Evolutionary conservation across 148 eudicot genomes (phyloP).

Genomic region (Dysphania ambrosioides): DNA sequence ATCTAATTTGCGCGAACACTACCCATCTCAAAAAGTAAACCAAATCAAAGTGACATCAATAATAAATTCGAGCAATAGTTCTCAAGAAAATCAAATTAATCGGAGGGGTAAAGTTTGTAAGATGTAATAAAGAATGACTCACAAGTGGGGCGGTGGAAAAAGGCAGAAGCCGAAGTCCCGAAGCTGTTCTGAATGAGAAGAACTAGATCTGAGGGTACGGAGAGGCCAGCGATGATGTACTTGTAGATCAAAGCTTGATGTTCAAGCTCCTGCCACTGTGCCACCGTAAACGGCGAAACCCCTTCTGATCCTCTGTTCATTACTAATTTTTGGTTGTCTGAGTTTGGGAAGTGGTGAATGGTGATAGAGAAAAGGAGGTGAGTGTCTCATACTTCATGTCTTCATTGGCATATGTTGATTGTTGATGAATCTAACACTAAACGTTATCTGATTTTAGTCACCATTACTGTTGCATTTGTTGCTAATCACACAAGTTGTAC

Average conservation of each 20-base stretch:
- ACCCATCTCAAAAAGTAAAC: neutral
- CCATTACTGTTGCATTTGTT: no score
- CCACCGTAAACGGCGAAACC: conserved; percentile 15
- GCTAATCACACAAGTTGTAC: no score
- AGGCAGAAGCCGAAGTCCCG: neutral
- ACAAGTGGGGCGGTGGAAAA: neutral
- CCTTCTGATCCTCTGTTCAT: conserved; percentile 7
- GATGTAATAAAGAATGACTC: neutral
- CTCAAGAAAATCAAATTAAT: neutral
- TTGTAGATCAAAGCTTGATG: conserved; percentile 27
- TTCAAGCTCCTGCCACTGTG: conserved; percentile 22
- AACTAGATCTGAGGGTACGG: conserved; percentile 19
- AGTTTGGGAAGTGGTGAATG: no score
- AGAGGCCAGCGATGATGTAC: conserved; percentile 19
- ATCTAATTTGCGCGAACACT: no score
- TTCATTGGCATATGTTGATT: no score
- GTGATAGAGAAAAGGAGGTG: no score
- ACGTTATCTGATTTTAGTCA: no score
- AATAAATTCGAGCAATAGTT: neutral
- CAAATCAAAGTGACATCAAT: neutral
- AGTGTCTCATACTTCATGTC: no score
- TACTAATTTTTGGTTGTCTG: no score
- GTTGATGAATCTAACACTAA: no score
- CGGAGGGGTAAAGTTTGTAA: neutral
- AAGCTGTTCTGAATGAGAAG: conserved; percentile 14